Conservation (phyloP, 176 grass and related monocot genomes). For the Aegilops sharonensis region DNA sequence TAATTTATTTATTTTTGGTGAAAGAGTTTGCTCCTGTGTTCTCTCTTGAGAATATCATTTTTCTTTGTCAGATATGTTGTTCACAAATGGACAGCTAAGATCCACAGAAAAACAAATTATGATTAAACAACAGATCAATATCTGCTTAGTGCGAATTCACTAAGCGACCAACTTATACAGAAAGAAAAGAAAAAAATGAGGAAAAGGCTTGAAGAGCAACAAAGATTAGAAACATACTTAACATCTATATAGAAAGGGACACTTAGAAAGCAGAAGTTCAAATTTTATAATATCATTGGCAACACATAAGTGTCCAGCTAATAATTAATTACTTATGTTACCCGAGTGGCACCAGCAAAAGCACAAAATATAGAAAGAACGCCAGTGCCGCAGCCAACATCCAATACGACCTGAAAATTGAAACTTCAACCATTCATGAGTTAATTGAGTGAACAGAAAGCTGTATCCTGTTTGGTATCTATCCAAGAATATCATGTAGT, state of each 20-base stretch:
- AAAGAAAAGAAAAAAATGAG: background rate
- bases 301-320: slow-evolving; percentile 10
- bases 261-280: background rate
- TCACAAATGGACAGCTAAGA: slow-evolving; percentile 4
- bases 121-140: background rate
- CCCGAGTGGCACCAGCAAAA: slow-evolving; percentile 83
- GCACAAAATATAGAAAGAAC: slow-evolving; percentile 98
- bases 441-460: slow-evolving; percentile 7
- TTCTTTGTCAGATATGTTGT: background rate
- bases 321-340: slow-evolving; percentile 45
- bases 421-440: slow-evolving; percentile 13
- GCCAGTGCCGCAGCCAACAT: slow-evolving; percentile 96
- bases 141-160: slow-evolving; percentile 3
- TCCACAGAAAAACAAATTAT: background rate
- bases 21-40: background rate
- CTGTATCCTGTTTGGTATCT: background rate
- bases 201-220: background rate
- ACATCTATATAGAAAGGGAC: background rate
- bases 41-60: background rate
- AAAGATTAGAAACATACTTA: background rate
- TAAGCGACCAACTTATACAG: background rate
- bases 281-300: background rate
- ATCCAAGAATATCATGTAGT: slow-evolving; percentile 14
- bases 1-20: background rate
- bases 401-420: slow-evolving; percentile 81